These are phyloP conservation scores for Suillus spraguei DNA, from an alignment of 768 basidiomycete genomes.

Conservation along the genomic window DNA sequence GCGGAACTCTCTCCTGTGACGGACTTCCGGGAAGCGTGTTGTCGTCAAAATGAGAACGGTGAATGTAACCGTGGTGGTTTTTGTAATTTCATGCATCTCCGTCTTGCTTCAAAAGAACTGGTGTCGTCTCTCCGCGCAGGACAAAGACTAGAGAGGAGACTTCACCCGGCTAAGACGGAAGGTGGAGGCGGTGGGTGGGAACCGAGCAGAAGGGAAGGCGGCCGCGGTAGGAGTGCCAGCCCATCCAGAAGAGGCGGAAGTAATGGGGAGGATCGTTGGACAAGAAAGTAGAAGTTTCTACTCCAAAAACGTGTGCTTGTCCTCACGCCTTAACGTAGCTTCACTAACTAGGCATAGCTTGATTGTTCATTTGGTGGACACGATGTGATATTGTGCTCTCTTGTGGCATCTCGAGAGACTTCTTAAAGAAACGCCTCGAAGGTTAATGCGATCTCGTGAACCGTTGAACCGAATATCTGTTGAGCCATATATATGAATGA, in stretches of 20 bases:
- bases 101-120: conserved; percentile 83
- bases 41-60: conserved; percentile 97
- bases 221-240: conserved; percentile 73
- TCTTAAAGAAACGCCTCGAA: conserved; percentile 1
- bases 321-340: not conserved
- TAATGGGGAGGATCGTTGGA: conserved; percentile 79
- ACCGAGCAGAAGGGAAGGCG: conserved; percentile 68
- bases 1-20: conserved; percentile 98
- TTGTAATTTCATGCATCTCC: conserved; percentile 99
- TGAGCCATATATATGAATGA: not conserved
- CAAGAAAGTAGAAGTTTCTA: conserved; percentile 47
- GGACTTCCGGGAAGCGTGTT: conserved; percentile 98
- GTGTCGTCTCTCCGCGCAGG: conserved; percentile 78
- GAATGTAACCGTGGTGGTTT: conserved; percentile 98
- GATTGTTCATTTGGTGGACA: conserved; percentile 7
- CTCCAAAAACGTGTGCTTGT: not conserved
- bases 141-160: conserved; percentile 79
- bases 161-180: conserved; percentile 66
- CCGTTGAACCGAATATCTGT: not conserved
- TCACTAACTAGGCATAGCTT: not conserved
- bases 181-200: conserved; percentile 85
- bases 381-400: not conserved
- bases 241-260: conserved; percentile 62
- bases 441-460: not conserved
- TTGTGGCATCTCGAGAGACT: not conserved